A percentile compares a stretch with the other conserved stretches of the same genome.
Conservation (phyloP, 768 basidiomycete species). For the Hericium erinaceus region DNA sequence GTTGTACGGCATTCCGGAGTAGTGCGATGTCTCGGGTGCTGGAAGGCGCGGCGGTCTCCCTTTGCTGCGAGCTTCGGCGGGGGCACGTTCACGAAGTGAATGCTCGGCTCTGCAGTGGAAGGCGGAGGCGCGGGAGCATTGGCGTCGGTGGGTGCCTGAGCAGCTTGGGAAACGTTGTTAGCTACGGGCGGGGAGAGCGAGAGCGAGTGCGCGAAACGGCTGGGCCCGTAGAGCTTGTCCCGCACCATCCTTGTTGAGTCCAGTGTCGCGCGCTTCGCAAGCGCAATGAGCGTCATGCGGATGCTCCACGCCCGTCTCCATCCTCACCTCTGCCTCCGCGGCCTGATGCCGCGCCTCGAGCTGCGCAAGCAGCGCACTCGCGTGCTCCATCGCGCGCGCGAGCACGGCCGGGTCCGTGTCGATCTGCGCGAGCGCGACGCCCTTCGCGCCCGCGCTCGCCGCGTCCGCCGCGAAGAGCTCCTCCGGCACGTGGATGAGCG, state of each 20-base stretch:
- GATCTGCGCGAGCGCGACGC: neutral
- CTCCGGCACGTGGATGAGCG: constrained; percentile 31
- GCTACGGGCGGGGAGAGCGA: constrained; percentile 34
- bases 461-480: constrained; percentile 32
- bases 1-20: constrained; percentile 76
- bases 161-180: neutral
- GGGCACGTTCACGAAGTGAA: constrained; percentile 10
- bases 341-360: constrained; percentile 26
- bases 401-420: constrained; percentile 37
- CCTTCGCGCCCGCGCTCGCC: constrained; percentile 17
- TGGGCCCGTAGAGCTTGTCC: constrained; percentile 87
- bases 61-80: constrained; percentile 27
- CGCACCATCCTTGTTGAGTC: constrained; percentile 88
- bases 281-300: constrained; percentile 61
- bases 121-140: constrained; percentile 15
- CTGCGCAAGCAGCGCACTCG: constrained; percentile 41
- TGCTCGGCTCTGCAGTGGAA: constrained; percentile 14
- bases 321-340: constrained; percentile 7
- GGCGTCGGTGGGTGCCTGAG: neutral
- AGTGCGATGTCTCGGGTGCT: constrained; percentile 73
- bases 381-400: constrained; percentile 47
- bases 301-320: constrained; percentile 30
- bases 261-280: constrained; percentile 70
- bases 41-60: constrained; percentile 79
- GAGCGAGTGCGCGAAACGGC: constrained; percentile 89